Conservation (phyloP, 495 filamentous ascomycete species). For the Tuber umbilicatum region DNA sequence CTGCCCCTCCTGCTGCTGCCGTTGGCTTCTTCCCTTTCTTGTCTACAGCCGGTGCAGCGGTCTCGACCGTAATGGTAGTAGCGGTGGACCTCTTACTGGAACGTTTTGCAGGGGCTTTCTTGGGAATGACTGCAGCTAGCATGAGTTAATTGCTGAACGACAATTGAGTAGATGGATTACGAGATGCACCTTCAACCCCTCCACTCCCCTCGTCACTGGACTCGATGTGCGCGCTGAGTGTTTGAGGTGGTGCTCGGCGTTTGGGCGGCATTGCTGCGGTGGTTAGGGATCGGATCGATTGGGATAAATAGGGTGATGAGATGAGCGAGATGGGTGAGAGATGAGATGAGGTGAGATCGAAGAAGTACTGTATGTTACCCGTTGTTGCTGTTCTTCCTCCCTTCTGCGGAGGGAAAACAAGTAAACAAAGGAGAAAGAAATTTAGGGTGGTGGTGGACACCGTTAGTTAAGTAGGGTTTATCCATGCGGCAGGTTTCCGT, state of each 20-base stretch:
- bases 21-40: conserved; percentile 12
- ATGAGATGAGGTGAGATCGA: neutral
- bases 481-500: neutral
- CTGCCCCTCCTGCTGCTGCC: conserved; percentile 1
- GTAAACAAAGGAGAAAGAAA: neutral
- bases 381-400: neutral
- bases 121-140: conserved; percentile 9
- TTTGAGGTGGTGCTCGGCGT: conserved; percentile 18
- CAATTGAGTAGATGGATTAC: neutral
- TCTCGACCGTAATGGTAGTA: neutral
- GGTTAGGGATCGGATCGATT: neutral
- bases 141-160: neutral
- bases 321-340: neutral
- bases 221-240: conserved; percentile 14
- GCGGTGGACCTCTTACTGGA: neutral
- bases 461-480: neutral
- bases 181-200: conserved; percentile 18
- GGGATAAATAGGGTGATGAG: neutral
- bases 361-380: neutral
- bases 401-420: neutral
- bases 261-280: conserved; percentile 26
- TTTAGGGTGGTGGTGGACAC: neutral
- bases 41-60: neutral
- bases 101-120: conserved; percentile 19
- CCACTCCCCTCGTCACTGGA: conserved; percentile 12